These are phyloP conservation scores for Pythium monospermum DNA, from an alignment of 352 stramenopile genomes.

Conservation along the genomic window DNA sequence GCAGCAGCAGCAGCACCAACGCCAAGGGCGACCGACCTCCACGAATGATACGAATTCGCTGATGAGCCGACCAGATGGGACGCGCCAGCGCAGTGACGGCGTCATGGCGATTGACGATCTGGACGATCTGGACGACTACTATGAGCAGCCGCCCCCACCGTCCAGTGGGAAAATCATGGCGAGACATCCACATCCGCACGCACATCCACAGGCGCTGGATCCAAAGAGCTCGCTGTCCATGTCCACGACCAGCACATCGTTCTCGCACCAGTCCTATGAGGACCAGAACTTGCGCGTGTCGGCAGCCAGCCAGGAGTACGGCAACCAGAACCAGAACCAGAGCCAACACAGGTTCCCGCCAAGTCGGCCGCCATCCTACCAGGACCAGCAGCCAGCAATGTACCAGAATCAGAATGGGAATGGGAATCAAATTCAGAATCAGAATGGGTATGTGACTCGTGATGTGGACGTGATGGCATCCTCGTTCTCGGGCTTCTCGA, in stretches of 20 bases:
- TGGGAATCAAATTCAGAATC: too few species aligned
- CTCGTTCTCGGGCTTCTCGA: conserved; percentile 34
- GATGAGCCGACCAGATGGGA: too few species aligned
- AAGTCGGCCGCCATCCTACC: conserved; percentile 8
- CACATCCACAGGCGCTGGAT: conserved; percentile 1
- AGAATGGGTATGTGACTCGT: too few species aligned
- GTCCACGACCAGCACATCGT: conserved; percentile 56
- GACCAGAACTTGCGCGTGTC: conserved; percentile 19
- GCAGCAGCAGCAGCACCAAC: conserved; percentile 17
- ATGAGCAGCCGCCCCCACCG: not conserved
- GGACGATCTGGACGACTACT: not conserved
- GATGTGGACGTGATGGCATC: conserved; percentile 54
- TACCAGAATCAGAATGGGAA: too few species aligned
- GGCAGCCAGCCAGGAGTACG: conserved; percentile 21
- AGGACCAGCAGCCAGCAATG: conserved; percentile 14
- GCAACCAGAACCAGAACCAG: conserved; percentile 20
- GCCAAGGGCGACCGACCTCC: too few species aligned
- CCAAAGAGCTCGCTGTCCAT: conserved; percentile 32
- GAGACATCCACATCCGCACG: not conserved
- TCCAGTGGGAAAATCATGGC: not conserved
- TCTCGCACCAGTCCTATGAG: conserved; percentile 35
- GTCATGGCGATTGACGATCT: not conserved
- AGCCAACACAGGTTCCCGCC: conserved; percentile 30
- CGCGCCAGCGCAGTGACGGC: not conserved
- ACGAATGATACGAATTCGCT: too few species aligned